Evolutionary conservation across 106 monocot species (phyloP), one percentile per base, ranked within the genome.

Genomic region (Alisma plantagoaquatica): DNA sequence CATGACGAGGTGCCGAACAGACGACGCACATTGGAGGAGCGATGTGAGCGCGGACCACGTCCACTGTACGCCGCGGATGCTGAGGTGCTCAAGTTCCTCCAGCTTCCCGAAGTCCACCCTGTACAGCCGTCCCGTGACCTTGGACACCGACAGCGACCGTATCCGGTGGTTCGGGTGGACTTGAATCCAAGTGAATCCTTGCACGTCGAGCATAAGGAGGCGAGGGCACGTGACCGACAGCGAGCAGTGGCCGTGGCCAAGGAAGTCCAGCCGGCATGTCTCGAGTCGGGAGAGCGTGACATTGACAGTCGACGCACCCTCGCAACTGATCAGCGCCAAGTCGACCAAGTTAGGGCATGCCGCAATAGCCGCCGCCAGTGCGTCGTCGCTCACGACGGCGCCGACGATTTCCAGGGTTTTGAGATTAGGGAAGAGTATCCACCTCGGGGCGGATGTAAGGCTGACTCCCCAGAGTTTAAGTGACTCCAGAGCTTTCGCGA

Each of bases 381-480:
- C 72, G 1, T 53, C 54, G 18, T 90, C 85, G 41, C 58, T 25
- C 62, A 99, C n/a, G 11, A 61, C 56, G 11, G 77, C 76, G 6
- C 86, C 90, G 5, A 90, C 69, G 41, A 99, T 80, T 71, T 80
- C 98, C 61, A 99, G 22, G 12, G 33, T 57, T 8, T 16, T 54
- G 2, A 99, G 70, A 15, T 47, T 65, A 10, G 51, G 19, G 29
- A 90, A 67, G 11, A 15, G 3, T 1, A 45, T 74, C 98, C 98
- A 90, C 0, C 56, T 70, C 4, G 98, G 98, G 27, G 86, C 38
- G 16, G 23, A 69, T 10, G 26, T 56, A 26, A 99, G 20, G 1
- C 75, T 70, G 1, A 90, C 79, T 0, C 98, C 90, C 98, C 90
- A 99, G 2, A 99, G 71, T 53, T 79, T 99, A 1, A 90, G 81